Base-by-base conservation (phyloP, 2,329 filamentous ascomycete species). In the Hymenoscyphus fructigenus region DNA sequence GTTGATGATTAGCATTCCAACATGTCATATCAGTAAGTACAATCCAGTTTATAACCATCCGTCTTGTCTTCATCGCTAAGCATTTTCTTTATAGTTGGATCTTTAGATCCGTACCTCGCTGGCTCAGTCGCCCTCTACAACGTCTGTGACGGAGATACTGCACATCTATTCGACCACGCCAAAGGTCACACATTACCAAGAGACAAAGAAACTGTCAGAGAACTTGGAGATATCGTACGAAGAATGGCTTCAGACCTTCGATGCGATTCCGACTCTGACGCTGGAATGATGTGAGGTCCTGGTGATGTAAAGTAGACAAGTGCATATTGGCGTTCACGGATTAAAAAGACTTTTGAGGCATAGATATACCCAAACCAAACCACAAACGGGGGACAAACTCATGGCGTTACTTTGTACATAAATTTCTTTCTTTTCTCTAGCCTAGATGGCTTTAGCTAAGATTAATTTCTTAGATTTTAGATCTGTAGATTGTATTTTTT, bases 171-270 rank as follows among this genome's bases (percentile, higher is more conserved):
- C 66, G 87, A 90, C 67, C 86, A 88, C 64, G 86, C 84, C 2
- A 88, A 88, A 70, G 87, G 87, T 0, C 87, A 90, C 69, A 88
- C 85, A 0, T 76, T 89, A 2, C 87, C 87, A 0, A 78, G 85
- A 67, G 83, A 85, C 56, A 70, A 72, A 53, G 70, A 73, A 28
- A 77, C 75, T 1, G 68, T 78, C 9, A 68, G 68, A 12, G 77
- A 79, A 59, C 71, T 79, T 15, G 70, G 72, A 7, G 69, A 72
- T 14, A 61, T 72, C 28, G 69, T 76, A 9, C 65, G 71, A n/a
- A 62, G 57, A 2, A 72, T 72, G 69, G 64, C 66, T 32, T 59
- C 62, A 10, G 66, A 65, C 26, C 64, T 70, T 14, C 64, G 61
- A 41, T 57, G 41, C 15, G 32, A 44, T 44, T 60, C 57, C 34